Percentiles rank a stretch among this genome's conserved stretches.
Conservation (phyloP, 164 flowering plant species). For the Aristolochia contorta region DNA sequence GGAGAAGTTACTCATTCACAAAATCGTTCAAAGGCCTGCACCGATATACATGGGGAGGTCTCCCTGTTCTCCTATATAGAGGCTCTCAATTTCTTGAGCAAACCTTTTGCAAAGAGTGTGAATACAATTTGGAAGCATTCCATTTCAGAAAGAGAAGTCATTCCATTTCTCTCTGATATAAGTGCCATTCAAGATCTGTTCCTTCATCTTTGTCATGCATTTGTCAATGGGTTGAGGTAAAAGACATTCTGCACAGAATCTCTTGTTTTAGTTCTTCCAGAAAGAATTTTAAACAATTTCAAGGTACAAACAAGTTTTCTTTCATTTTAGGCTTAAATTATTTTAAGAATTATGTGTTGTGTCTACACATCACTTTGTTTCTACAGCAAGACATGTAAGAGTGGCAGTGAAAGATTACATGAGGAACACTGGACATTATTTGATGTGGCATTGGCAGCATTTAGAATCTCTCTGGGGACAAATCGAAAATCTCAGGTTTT, state of each 20-base stretch:
- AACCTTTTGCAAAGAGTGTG: constrained; percentile 55
- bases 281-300: background rate
- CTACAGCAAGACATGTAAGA: constrained; percentile 13
- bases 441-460: constrained; percentile 18
- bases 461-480: constrained; percentile 14
- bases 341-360: background rate
- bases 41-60: constrained; percentile 15
- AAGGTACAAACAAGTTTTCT: background rate
- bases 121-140: constrained; percentile 31
- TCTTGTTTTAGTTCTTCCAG: background rate
- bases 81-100: constrained; percentile 60
- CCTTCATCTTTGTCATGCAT: constrained; percentile 31
- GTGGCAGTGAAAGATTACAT: constrained; percentile 12
- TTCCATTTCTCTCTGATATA: constrained; percentile 16
- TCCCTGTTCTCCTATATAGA: constrained; percentile 29
- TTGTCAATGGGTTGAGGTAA: constrained; percentile 34
- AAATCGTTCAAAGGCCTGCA: constrained; percentile 10
- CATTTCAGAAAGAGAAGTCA: constrained; percentile 23
- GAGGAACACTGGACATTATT: constrained; percentile 13
- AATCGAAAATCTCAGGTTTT: constrained; percentile 15
- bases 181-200: constrained; percentile 35
- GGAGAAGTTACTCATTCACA: background rate
- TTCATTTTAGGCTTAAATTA: background rate
- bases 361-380: background rate
- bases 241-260: background rate